These are phyloP conservation scores for Colletotrichum gloeosporioides DNA, from an alignment of 2,329 filamentous ascomycete species.

Conservation along the genomic window DNA sequence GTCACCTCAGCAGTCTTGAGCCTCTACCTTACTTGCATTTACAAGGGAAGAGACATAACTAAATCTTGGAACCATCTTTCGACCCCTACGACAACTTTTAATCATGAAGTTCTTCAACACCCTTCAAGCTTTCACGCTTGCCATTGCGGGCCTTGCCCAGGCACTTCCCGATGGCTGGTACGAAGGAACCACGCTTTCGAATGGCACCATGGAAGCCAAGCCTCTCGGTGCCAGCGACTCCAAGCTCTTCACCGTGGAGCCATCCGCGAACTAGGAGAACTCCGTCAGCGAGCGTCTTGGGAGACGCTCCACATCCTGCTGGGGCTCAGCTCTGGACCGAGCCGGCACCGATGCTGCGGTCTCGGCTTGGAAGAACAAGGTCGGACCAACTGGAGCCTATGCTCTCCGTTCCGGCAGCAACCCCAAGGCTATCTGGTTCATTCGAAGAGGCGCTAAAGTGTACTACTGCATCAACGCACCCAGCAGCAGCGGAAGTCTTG, in stretches of 20 bases:
- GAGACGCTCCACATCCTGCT: background rate
- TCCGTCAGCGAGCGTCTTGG: background rate
- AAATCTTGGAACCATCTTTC: background rate
- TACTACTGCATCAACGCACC: background rate
- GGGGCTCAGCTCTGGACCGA: background rate
- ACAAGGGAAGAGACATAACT: background rate
- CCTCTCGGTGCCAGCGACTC: background rate
- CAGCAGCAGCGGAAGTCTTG: background rate
- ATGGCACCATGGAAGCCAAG: background rate
- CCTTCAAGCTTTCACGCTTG: background rate
- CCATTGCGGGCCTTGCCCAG: background rate
- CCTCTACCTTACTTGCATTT: background rate
- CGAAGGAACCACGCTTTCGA: background rate
- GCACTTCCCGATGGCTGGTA: background rate
- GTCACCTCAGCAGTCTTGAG: background rate
- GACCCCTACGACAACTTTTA: background rate
- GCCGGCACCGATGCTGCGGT: background rate
- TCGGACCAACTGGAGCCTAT: background rate
- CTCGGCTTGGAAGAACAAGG: background rate
- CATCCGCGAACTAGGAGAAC: background rate
- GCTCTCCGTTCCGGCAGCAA: background rate
- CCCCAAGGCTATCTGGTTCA: background rate
- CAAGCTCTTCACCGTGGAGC: background rate
- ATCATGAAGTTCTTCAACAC: background rate
- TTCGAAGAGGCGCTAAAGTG: accelerated